Conservation (phyloP, 495 filamentous ascomycete genomes). For the Neurospora sp. region DNA sequence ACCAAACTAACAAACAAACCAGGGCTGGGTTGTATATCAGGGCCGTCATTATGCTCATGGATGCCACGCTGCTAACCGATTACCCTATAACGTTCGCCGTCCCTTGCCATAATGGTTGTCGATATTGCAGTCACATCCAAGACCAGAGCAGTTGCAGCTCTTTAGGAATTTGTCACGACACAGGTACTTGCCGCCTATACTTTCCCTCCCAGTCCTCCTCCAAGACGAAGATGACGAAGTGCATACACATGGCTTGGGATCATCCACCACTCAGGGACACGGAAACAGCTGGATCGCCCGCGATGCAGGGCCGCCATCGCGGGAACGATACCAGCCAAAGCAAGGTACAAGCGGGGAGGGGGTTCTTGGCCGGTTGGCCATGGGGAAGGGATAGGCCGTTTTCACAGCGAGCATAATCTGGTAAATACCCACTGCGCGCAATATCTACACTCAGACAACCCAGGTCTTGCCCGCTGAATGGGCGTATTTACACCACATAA, state of each 20-base stretch:
- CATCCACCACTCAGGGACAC: not conserved
- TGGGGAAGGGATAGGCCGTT: not conserved
- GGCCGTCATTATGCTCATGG: slow-evolving; percentile 1
- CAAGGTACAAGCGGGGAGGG: not conserved
- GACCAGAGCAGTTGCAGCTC: not conserved
- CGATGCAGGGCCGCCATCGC: slow-evolving; percentile 12
- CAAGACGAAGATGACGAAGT: not conserved
- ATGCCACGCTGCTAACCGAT: slow-evolving; percentile 7
- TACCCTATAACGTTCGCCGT: not conserved
- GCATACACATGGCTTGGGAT: not conserved
- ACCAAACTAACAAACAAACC: too few species aligned
- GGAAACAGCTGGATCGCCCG: not conserved
- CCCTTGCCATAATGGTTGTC: not conserved
- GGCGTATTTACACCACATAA: not conserved
- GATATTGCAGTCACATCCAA: not conserved
- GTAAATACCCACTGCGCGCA: not conserved
- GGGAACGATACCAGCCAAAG: slow-evolving; percentile 4
- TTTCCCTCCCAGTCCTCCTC: not conserved
- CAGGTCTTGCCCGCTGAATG: not conserved
- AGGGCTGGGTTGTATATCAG: not conserved
- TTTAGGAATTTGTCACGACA: not conserved
- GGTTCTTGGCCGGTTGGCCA: not conserved
- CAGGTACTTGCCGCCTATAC: not conserved
- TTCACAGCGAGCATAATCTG: not conserved
- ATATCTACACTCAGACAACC: not conserved